Conservation (phyloP, 352 stramenopile genomes). For the Pythium chondricola region DNA sequence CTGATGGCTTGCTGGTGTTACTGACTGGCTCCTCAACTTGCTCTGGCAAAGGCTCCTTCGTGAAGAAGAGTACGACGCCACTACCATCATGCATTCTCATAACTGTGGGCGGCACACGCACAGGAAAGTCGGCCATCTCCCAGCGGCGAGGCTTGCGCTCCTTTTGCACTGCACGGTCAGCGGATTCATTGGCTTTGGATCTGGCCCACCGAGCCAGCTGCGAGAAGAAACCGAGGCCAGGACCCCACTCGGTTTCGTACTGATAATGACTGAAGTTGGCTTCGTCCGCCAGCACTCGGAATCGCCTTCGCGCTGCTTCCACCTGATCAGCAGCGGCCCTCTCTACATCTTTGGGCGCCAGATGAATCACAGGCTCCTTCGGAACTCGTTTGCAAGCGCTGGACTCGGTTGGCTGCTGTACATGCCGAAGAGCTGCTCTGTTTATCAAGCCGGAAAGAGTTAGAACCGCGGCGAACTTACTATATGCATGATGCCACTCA, state of each 20-base stretch:
- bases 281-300: conserved; percentile 31
- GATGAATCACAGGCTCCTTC: too few relatives aligned
- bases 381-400: conserved; percentile 50
- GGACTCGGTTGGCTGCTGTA: conserved; percentile 40
- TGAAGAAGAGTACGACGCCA: conserved; percentile 6
- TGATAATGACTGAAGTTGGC: conserved; percentile 35
- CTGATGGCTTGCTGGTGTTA: not conserved
- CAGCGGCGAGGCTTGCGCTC: conserved; percentile 9
- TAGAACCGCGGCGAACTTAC: too few relatives aligned
- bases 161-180: conserved; percentile 16
- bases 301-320: conserved; percentile 22
- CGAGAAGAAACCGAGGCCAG: conserved; percentile 46
- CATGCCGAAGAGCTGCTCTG: conserved; percentile 22
- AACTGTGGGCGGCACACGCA: conserved; percentile 22
- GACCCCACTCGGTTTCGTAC: conserved; percentile 23
- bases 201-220: conserved; percentile 24
- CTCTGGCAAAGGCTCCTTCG: conserved; percentile 8
- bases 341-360: too few relatives aligned
- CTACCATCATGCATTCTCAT: not conserved
- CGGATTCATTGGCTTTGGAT: not conserved
- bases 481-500: too few relatives aligned
- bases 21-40: not conserved
- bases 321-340: not conserved
- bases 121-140: conserved; percentile 21
- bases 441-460: too few relatives aligned